Conservation (phyloP, 2,329 filamentous ascomycete species). For the Gyromitra esculenta region DNA sequence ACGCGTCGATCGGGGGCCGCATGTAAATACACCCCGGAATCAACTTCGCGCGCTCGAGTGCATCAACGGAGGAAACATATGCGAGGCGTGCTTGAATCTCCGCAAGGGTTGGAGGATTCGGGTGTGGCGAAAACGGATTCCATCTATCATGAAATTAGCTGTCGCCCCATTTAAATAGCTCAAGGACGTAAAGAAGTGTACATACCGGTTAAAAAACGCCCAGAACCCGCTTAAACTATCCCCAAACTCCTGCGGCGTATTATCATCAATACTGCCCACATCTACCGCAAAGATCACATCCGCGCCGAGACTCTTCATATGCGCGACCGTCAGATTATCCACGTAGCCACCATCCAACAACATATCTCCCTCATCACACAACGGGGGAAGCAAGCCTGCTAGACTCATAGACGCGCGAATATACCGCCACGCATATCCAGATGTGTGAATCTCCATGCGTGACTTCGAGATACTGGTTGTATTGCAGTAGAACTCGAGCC, state of each 20-base stretch:
- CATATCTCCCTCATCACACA: slow-evolving; percentile 98
- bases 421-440: slow-evolving; percentile 97
- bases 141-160: slow-evolving; percentile 64
- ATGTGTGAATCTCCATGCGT: slow-evolving; percentile 89
- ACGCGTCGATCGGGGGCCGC: slow-evolving; percentile 91
- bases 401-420: slow-evolving; percentile 96
- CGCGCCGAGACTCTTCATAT: slow-evolving; percentile 94
- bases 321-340: slow-evolving; percentile 94
- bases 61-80: slow-evolving; percentile 94
- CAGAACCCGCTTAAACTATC: slow-evolving; percentile 95
- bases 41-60: slow-evolving; percentile 89
- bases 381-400: slow-evolving; percentile 87
- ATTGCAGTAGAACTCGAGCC: slow-evolving; percentile 99
- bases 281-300: slow-evolving; percentile 96
- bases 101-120: slow-evolving; percentile 92
- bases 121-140: slow-evolving; percentile 89
- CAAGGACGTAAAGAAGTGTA: not conserved
- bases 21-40: slow-evolving; percentile 94
- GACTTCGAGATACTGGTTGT: slow-evolving; percentile 98
- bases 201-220: slow-evolving; percentile 82
- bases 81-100: slow-evolving; percentile 96
- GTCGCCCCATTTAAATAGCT: not conserved
- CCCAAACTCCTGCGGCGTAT: slow-evolving; percentile 89
- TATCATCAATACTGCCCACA: slow-evolving; percentile 90
- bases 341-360: slow-evolving; percentile 95